Base-by-base conservation (phyloP, 1,139 yeast species). In the Blastobotrys raffinosifermentans region DNA sequence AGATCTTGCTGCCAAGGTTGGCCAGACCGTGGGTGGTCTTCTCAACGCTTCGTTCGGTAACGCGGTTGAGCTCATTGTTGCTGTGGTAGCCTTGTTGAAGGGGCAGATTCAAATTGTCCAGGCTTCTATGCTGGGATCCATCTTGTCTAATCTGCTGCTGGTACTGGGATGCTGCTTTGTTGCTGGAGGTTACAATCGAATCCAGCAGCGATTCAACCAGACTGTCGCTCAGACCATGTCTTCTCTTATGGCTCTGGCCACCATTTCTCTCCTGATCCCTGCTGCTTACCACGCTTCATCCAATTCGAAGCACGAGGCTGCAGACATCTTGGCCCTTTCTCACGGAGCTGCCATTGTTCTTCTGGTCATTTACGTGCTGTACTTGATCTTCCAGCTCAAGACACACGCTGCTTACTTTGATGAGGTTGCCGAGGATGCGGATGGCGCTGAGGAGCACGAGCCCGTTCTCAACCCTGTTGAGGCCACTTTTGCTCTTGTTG, bases 201-300 rank as follows among this genome's bases (percentile, higher is more conserved):
- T 80, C 31, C 94, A 84, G 59, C 98, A 91, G 61, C 73, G 73
- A 3, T 91, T 93, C 65, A 89, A 89, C 67, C 94, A 82, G 61
- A 89, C 97, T 0, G 96, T 89, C 8, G 98, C 98, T 5, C 97
- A 91, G 57, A 87, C 97, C 14, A 91, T 93, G 96, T 78, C 91
- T 20, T 85, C 96, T 2, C 70, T 91, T 49, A 75, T 91, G 79
- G 94, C 94, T 1, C 76, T 91, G 45, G 86, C 96, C 0, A 81
- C 93, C 31, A 81, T 91, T 23, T 87, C 96, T 1, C 70, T 91
- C 50, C 64, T 91, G 54, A 79, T 91, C 43, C 98, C 98, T 3
- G 97, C 98, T 3, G 96, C 97, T 0, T 91, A 89, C 74, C 87
- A 84, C 57, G 86, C 95, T 9, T 74, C 91, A 19, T 64, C 67